These are phyloP conservation scores for Fraxinus nigra DNA, from an alignment of 305 asterid species.

Conservation along the genomic window DNA sequence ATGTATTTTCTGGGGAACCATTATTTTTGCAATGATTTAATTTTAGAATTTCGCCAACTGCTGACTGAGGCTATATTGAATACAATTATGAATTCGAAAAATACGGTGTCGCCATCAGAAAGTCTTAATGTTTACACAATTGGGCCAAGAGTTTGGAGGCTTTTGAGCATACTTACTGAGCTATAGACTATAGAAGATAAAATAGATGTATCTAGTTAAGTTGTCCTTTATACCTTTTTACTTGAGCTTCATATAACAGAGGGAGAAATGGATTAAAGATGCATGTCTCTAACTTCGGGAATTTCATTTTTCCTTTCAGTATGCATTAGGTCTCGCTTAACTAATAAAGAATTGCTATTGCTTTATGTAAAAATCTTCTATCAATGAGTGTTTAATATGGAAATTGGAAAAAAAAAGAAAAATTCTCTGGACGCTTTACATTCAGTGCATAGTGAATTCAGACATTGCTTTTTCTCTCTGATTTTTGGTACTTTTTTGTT, in stretches of 20 bases:
- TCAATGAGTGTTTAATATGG: background rate
- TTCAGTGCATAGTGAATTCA: background rate
- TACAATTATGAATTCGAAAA: background rate
- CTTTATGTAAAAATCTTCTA: background rate
- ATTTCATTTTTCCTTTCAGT: background rate
- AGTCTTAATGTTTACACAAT: background rate
- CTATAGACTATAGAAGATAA: background rate
- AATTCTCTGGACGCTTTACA: background rate
- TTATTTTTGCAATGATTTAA: too few relatives aligned
- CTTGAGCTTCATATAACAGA: background rate
- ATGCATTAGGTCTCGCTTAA: background rate
- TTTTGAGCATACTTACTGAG: background rate
- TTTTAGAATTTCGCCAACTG: background rate
- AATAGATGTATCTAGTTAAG: background rate
- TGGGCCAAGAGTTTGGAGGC: background rate
- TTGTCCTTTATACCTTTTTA: background rate
- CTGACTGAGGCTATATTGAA: background rate
- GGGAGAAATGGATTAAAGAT: background rate
- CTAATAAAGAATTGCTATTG: background rate
- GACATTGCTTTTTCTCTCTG: background rate
- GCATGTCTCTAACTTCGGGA: background rate
- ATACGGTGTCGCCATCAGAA: background rate
- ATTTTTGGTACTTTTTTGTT: slow-evolving; percentile 1
- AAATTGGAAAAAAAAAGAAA: background rate
- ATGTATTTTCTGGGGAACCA: background rate